Percentiles rank a stretch among this genome's conserved stretches.
Evolutionary conservation across 768 basidiomycete species (phyloP).

Genomic region (Calvatia gigantea): DNA sequence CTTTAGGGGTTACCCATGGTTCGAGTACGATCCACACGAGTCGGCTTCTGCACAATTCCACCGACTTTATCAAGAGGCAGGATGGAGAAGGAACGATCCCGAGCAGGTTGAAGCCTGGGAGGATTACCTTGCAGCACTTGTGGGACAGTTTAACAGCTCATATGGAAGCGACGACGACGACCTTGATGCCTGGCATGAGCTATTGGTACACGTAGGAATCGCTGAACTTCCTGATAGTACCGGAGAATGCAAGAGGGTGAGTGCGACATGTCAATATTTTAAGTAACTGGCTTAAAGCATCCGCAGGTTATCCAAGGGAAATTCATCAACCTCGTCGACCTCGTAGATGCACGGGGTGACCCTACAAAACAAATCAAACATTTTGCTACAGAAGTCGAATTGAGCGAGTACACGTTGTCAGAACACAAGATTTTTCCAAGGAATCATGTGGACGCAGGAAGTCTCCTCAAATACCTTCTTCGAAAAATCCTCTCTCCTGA

Average conservation of each 20-base stretch:
- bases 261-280: background rate
- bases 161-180: slow-evolving; percentile 3
- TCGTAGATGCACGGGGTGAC: background rate
- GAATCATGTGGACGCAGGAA: background rate
- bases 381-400: background rate
- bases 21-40: slow-evolving; percentile 4
- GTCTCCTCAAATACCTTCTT: slow-evolving; percentile 6
- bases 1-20: slow-evolving; percentile 8
- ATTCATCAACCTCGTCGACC: slow-evolving; percentile 14
- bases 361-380: background rate
- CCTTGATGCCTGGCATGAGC: background rate
- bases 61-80: background rate
- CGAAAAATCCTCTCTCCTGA: background rate
- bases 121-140: slow-evolving; percentile 2
- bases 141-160: background rate
- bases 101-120: slow-evolving; percentile 2
- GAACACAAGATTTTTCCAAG: slow-evolving; percentile 4
- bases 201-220: background rate
- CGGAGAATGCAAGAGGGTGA: background rate
- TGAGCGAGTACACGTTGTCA: slow-evolving; percentile 10
- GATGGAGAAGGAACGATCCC: background rate
- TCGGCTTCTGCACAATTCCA: slow-evolving; percentile 3
- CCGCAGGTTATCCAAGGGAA: slow-evolving; percentile 4
- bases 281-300: background rate
- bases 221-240: background rate